Evolutionary conservation across 192 early-diverging fungal species (phyloP).

Genomic region (Geosiphon pyriformis): DNA sequence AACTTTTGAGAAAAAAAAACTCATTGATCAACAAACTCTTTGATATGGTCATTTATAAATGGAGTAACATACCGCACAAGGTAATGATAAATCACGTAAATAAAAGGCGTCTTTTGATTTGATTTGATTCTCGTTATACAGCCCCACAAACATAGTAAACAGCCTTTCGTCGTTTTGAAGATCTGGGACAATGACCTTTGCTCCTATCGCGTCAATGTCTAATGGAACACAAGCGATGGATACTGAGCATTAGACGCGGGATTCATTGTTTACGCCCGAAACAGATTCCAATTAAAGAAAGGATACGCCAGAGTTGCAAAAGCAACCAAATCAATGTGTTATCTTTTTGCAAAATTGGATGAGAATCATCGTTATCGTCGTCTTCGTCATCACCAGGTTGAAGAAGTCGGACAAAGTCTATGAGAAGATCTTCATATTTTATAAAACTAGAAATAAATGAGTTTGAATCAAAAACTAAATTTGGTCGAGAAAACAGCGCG

Average conservation of each 20-base stretch:
- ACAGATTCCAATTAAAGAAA: not conserved
- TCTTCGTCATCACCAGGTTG: slow-evolving; percentile 47
- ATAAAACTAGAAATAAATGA: slow-evolving; percentile 36
- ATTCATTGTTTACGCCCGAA: no score
- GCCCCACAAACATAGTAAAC: slow-evolving; percentile 59
- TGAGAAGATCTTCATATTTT: slow-evolving; percentile 50
- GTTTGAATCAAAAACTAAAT: slow-evolving; percentile 5
- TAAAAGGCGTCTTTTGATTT: slow-evolving; percentile 68
- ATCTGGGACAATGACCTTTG: slow-evolving; percentile 53
- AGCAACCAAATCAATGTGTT: slow-evolving; percentile 71
- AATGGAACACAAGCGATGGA: no score
- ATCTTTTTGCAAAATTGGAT: slow-evolving; percentile 50
- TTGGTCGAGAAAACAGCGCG: no score
- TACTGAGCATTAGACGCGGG: no score
- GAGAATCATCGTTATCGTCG: slow-evolving; percentile 24
- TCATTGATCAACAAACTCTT: not conserved
- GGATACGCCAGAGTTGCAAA: slow-evolving; percentile 56
- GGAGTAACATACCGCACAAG: slow-evolving; percentile 57
- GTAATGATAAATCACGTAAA: slow-evolving; percentile 67
- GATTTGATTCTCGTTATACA: slow-evolving; percentile 74
- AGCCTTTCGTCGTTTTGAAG: slow-evolving; percentile 65
- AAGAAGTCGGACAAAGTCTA: slow-evolving; percentile 50
- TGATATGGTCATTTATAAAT: not conserved
- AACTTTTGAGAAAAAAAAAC: slow-evolving; percentile 31
- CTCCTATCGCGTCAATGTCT: slow-evolving; percentile 60